Evolutionary conservation across 495 filamentous ascomycete species (phyloP), one percentile per base, ranked within the genome.

Genomic region (Penicillium lividum): DNA sequence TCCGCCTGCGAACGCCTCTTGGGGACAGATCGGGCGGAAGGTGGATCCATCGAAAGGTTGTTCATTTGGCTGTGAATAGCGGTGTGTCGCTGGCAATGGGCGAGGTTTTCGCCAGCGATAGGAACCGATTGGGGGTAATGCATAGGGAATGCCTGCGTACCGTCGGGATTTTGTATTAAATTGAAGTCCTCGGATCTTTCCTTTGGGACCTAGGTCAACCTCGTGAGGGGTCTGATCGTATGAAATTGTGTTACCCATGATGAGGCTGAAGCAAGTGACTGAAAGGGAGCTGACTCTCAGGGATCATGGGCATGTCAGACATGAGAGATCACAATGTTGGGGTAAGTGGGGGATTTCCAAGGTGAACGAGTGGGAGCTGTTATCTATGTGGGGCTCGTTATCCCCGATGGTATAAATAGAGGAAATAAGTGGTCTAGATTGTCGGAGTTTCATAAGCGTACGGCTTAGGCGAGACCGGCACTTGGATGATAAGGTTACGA

Each of bases 91-190:
- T n/a, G 76, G 74, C 28, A 80, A 56, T n/a, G 74, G 61, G 33
- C 69, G 66, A 1, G 79, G 76, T 53, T 71, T 75, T 50, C 68
- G 60, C 70, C 75, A 82, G 53, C 79, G 64, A 34, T 63, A 67
- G 0, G 68, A 61, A 5, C 78, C 78, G 3, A 69, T 56, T 5
- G 77, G 78, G 28, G 79, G 77, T 15, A 75, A 62, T 1, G 77
- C 78, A 48, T 80, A 82, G 3, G 78, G 76, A n/a, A 82, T 48
- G 3, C 76, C 73, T 25, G 74, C 74, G 56, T 76, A 81, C 18
- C 65, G 56, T 7, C 60, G 57, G 5, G 68, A 53, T 40, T 71
- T 66, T n/a, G 54, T 58, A 36, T 66, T 63, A 38, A 53, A 67
- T 36, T 68, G 68, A 3, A 65, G 47, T 9, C 68, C 68, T 51